Conservation (phyloP, 495 filamentous ascomycete species). For the Penicillium taxi region DNA sequence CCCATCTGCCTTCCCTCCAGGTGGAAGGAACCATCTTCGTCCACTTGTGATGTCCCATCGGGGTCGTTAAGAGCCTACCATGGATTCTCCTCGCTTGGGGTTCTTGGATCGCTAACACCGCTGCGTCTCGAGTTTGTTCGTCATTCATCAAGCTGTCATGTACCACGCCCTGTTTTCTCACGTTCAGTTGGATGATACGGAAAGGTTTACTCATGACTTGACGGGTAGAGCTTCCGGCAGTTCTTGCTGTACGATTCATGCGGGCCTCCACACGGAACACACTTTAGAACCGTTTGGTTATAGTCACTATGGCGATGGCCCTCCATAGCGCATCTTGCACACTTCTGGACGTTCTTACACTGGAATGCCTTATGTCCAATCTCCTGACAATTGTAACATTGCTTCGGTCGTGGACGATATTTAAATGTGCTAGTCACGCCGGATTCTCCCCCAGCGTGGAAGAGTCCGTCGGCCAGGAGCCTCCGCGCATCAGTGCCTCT, state of each 20-base stretch:
- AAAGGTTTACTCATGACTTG: constrained; percentile 22
- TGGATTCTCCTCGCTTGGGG: constrained; percentile 20
- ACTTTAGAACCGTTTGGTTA: constrained; percentile 16
- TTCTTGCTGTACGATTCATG: constrained; percentile 27
- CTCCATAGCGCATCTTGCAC: constrained; percentile 20
- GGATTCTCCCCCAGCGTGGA: constrained; percentile 21
- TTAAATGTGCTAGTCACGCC: constrained; percentile 21
- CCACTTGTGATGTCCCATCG: constrained; percentile 23
- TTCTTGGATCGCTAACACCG: constrained; percentile 20
- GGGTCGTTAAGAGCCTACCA: constrained; percentile 14
- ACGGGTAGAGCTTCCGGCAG: constrained; percentile 19
- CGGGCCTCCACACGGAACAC: constrained; percentile 17
- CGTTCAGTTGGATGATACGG: constrained; percentile 23
- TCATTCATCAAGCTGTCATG: constrained; percentile 26
- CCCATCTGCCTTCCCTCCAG: constrained; percentile 17
- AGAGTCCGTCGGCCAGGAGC: constrained; percentile 20
- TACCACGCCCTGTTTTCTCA: constrained; percentile 21
- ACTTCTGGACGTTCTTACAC: constrained; percentile 21
- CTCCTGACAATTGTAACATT: constrained; percentile 25
- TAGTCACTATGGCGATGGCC: constrained; percentile 21
- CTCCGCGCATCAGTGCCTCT: constrained; percentile 20
- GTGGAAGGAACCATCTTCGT: constrained; percentile 22
- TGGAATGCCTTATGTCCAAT: constrained; percentile 20
- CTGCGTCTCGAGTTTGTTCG: constrained; percentile 9
- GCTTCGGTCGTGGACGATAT: constrained; percentile 16